These are phyloP conservation scores for Isabelozyma gotoi DNA, from an alignment of 805 yeast species.

Conservation along the genomic window DNA sequence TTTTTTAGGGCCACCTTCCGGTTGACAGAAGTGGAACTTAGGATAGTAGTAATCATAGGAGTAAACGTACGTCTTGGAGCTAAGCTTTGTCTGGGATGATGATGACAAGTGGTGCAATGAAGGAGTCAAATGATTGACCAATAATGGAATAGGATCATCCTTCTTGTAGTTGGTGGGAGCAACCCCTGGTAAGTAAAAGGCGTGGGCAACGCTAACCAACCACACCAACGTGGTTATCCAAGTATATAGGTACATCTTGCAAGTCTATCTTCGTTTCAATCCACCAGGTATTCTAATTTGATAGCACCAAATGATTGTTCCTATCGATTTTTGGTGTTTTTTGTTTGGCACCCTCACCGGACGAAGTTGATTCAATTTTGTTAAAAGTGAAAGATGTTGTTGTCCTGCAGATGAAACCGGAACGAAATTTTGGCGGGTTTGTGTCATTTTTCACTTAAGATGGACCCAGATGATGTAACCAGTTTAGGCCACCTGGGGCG, in stretches of 20 bases:
- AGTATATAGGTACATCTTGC: constrained; percentile 10
- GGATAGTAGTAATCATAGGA: constrained; percentile 84
- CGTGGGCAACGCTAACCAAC: constrained; percentile 25
- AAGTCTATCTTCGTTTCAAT: no score
- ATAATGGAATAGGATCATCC: constrained; percentile 70
- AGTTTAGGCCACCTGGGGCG: no score
- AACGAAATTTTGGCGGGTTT: no score
- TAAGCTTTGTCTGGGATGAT: constrained; percentile 23
- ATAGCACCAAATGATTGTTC: not conserved
- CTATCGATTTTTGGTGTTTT: not conserved
- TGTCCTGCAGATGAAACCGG: no score
- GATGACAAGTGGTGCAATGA: constrained; percentile 44
- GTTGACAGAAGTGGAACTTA: constrained; percentile 80
- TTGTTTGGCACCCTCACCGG: constrained; percentile 8
- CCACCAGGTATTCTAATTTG: not conserved
- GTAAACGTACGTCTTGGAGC: constrained; percentile 57
- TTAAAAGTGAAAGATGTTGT: no score
- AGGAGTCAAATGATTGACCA: constrained; percentile 91
- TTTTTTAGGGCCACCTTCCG: constrained; percentile 61
- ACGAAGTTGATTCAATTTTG: constrained; percentile 14
- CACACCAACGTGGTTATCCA: constrained; percentile 15
- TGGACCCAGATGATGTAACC: no score
- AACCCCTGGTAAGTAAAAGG: constrained; percentile 91
- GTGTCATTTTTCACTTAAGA: no score
- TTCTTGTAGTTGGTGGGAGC: constrained; percentile 87